Evolutionary conservation across 257 asterid genomes (phyloP), one percentile per base, ranked within the genome.

Genomic region (Lavandula angustifolia): DNA sequence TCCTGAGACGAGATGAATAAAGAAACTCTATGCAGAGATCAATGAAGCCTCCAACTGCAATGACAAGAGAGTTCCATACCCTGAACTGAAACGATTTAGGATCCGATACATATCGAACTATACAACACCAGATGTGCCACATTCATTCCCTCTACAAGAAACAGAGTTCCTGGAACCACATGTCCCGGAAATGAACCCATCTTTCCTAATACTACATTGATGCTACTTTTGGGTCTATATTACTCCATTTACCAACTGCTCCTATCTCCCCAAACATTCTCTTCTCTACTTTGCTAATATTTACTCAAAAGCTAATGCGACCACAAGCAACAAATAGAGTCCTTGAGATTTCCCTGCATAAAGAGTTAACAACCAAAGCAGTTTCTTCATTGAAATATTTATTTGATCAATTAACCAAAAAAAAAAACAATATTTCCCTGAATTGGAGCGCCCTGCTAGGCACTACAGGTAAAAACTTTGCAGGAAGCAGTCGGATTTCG

Each of bases 141-240:
- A 84, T 33, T 31, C 99, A n/a, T n/a, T n/a, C n/a, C 99, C 60
- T 90, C 84, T 17, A 86, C 35, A 55, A 94, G 81, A 87, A 94
- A 94, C 62, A 94, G 62, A 7, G 97, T 84, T 76, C 97, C 99
- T 0, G 97, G 99, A 66, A 94, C 78, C 60, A 87, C 79, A 78
- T 94, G 99, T 69, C 99, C 97, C 5, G 71, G 79, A 78, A 94
- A 94, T 14, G 99, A 94, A 65, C 99, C 99, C 97, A 94, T 90
- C 47, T 73, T 41, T 54, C 51, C 49, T 37, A 40, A 50, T 43
- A 9, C 41, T 52, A 31, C 27, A 52, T 8, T 35, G 55, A 12
- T 53, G 55, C 32, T 29, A 48, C 27, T 62, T 35, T 65, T 51
- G 4, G 3, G 48, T 38, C 14, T 27, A 55, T 11, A 11, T 40